These are phyloP conservation scores for Kazachstania sp. DNA, from an alignment of 1,139 yeast species.

Conservation along the genomic window DNA sequence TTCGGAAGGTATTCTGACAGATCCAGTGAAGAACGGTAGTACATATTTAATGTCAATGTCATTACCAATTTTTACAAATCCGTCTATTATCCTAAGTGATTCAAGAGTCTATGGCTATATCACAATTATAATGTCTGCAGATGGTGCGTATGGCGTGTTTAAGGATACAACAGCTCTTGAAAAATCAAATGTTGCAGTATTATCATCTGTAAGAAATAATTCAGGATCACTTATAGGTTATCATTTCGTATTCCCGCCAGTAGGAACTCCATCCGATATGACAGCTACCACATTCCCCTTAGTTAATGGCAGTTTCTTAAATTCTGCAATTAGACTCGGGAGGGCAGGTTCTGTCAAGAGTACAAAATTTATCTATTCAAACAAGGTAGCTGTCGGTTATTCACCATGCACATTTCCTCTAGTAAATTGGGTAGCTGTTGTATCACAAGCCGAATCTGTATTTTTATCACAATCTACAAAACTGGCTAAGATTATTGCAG, in stretches of 20 bases:
- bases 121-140: conserved; percentile 56
- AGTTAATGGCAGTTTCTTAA: conserved; percentile 20
- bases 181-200: conserved; percentile 37
- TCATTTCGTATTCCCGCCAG: conserved; percentile 34
- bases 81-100: conserved; percentile 54
- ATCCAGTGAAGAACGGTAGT: conserved; percentile 45
- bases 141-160: conserved; percentile 42
- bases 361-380: conserved; percentile 37
- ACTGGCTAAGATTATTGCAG: conserved; percentile 62
- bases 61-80: conserved; percentile 63
- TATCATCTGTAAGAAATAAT: conserved; percentile 28
- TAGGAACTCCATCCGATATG: conserved; percentile 18
- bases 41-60: conserved; percentile 34
- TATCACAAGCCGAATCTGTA: conserved; percentile 52
- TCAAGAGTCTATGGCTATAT: conserved; percentile 61
- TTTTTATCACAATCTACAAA: conserved; percentile 58
- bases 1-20: conserved; percentile 43
- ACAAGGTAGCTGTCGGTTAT: conserved; percentile 62
- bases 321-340: conserved; percentile 21
- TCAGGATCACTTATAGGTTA: conserved; percentile 29
- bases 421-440: conserved; percentile 66
- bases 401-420: conserved; percentile 44
- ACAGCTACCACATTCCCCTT: conserved; percentile 26
- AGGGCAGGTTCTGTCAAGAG: conserved; percentile 46
- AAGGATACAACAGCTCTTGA: conserved; percentile 41